A percentile compares a stretch with the other conserved stretches of the same genome.
Conservation (phyloP, 1,284 basidiomycete genomes). For the Athelia psychrophila region DNA sequence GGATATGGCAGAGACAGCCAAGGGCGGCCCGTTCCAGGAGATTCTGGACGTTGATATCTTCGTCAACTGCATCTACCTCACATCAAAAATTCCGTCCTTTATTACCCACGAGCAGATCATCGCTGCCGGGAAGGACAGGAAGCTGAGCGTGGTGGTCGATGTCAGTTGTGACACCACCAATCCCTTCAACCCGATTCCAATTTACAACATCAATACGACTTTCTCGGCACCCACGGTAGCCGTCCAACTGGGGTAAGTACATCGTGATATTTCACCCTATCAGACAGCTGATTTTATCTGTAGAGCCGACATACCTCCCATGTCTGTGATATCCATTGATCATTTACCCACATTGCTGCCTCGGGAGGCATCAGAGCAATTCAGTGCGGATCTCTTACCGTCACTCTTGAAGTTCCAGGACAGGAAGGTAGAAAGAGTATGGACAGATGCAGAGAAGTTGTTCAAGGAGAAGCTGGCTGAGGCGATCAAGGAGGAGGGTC, state of each 20-base stretch:
- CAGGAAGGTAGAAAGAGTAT: slow-evolving; percentile 70
- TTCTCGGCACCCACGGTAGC: slow-evolving; percentile 93
- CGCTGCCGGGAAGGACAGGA: slow-evolving; percentile 67
- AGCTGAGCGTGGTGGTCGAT: slow-evolving; percentile 88
- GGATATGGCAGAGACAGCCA: slow-evolving; percentile 97
- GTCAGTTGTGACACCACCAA: slow-evolving; percentile 99
- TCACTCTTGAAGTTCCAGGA: slow-evolving; percentile 80
- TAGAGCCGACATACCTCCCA: slow-evolving; percentile 56
- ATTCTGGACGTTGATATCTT: slow-evolving; percentile 98
- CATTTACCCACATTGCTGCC: slow-evolving; percentile 96
- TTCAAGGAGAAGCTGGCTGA: slow-evolving; percentile 79
- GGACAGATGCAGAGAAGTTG: slow-evolving; percentile 88
- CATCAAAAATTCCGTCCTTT: slow-evolving; percentile 87
- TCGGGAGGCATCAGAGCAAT: slow-evolving; percentile 96
- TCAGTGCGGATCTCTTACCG: slow-evolving; percentile 88
- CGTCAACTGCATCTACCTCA: slow-evolving; percentile 99
- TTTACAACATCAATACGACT: slow-evolving; percentile 95
- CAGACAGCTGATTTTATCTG: slow-evolving; percentile 6
- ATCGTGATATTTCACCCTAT: not conserved
- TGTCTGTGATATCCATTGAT: slow-evolving; percentile 96
- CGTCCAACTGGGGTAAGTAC: slow-evolving; percentile 73
- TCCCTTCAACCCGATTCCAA: slow-evolving; percentile 96
- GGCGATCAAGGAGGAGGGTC: slow-evolving; percentile 46
- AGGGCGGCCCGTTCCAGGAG: slow-evolving; percentile 95
- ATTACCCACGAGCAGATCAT: slow-evolving; percentile 75